Evolutionary conservation across 441 rosid genomes (phyloP).

Genomic region (Flueggea neowawraea): DNA sequence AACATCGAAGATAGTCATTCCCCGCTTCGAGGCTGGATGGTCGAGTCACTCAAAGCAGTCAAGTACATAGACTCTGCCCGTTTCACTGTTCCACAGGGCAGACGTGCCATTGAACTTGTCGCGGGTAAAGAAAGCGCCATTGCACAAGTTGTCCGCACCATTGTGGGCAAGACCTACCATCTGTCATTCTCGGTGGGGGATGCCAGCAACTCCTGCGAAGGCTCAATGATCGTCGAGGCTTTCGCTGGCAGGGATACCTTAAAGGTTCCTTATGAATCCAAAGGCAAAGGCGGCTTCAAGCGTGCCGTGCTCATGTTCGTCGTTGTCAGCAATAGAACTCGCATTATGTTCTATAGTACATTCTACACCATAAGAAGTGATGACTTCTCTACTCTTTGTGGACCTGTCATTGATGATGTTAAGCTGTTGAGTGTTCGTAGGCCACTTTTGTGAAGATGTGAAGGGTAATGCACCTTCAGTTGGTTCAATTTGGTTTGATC

Average conservation of each 20-base stretch:
- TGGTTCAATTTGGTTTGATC: background rate
- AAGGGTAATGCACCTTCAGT: background rate
- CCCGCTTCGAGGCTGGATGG: conserved; percentile 86
- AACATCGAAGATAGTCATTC: conserved; percentile 85
- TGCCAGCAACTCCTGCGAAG: conserved; percentile 62
- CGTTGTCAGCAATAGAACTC: conserved; percentile 48
- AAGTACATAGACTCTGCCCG: conserved; percentile 69
- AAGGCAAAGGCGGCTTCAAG: conserved; percentile 70
- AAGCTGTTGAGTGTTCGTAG: conserved; percentile 46
- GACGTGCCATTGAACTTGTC: conserved; percentile 63
- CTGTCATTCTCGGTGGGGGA: conserved; percentile 66
- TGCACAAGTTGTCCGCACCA: conserved; percentile 53
- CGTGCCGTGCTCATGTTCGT: conserved; percentile 47
- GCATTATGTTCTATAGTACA: conserved; percentile 68
- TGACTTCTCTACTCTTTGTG: conserved; percentile 71
- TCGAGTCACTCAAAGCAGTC: conserved; percentile 88
- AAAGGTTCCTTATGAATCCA: conserved; percentile 51
- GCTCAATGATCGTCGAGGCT: conserved; percentile 71
- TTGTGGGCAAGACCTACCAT: conserved; percentile 34
- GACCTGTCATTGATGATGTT: conserved; percentile 76
- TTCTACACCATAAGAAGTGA: conserved; percentile 66
- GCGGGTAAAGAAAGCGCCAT: conserved; percentile 86
- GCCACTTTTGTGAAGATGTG: conserved; percentile 3
- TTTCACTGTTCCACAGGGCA: conserved; percentile 58
- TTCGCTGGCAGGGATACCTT: conserved; percentile 49